These are phyloP conservation scores for Leccinum fuscescens DNA, from an alignment of 1,284 basidiomycete genomes.

Conservation along the genomic window DNA sequence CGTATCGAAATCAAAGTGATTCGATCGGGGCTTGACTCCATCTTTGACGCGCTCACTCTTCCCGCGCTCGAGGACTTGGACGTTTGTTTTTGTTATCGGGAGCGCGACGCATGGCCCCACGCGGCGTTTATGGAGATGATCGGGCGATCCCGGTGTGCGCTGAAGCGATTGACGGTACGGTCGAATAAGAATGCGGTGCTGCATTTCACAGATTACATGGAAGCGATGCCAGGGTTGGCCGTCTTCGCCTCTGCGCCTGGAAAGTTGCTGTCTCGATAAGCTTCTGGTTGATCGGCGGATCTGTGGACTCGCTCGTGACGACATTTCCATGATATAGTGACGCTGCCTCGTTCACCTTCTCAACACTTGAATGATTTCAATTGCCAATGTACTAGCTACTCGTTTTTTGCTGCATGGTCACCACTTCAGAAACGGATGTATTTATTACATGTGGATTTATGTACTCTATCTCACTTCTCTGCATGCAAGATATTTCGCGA, in stretches of 20 bases:
- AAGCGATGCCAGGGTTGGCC: slow-evolving; percentile 23
- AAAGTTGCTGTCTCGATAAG: not conserved
- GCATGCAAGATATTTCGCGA: not conserved
- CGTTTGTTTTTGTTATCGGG: slow-evolving; percentile 31
- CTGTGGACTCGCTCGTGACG: not conserved
- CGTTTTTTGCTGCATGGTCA: not conserved
- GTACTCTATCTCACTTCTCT: not conserved
- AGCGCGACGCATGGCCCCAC: slow-evolving; percentile 31
- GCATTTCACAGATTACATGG: slow-evolving; percentile 25
- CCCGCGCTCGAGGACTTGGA: slow-evolving; percentile 35
- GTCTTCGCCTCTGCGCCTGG: slow-evolving; percentile 16
- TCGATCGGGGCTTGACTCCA: slow-evolving; percentile 21
- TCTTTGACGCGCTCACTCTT: slow-evolving; percentile 22
- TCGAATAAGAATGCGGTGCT: slow-evolving; percentile 22
- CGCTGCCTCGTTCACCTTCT: not conserved
- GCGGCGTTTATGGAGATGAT: slow-evolving; percentile 25
- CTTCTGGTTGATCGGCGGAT: not conserved
- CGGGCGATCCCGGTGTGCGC: slow-evolving; percentile 23
- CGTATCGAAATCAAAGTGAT: slow-evolving; percentile 32
- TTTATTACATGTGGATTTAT: not conserved
- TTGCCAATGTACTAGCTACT: not conserved
- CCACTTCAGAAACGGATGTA: not conserved
- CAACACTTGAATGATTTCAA: not conserved
- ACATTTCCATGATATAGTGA: not conserved
- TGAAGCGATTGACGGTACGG: slow-evolving; percentile 26